These are phyloP conservation scores for Aristolochia californica DNA, from an alignment of 164 flowering plant species.

Conservation along the genomic window DNA sequence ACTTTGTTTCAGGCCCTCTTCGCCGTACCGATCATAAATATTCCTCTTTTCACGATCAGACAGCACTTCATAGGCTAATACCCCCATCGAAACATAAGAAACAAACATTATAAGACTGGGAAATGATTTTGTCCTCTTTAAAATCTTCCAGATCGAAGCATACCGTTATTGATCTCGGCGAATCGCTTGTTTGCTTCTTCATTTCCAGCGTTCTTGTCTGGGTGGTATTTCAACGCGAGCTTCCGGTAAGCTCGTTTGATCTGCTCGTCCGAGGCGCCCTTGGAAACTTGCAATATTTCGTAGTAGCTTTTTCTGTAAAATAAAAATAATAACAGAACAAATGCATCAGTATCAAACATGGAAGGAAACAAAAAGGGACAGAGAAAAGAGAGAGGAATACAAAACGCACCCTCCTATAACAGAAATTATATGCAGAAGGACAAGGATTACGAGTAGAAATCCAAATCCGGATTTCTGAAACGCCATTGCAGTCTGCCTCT, in stretches of 20 bases:
- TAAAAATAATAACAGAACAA: background rate
- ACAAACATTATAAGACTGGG: background rate
- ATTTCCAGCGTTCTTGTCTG: slow-evolving; percentile 96
- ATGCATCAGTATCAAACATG: background rate
- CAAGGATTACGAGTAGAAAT: slow-evolving; percentile 3
- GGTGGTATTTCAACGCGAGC: slow-evolving; percentile 93
- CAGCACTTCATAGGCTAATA: slow-evolving; percentile 84
- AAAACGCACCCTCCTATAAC: slow-evolving; percentile 10
- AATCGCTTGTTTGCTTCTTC: slow-evolving; percentile 92
- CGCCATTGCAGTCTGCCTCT: slow-evolving; percentile 28
- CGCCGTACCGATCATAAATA: slow-evolving; percentile 89
- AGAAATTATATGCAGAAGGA: slow-evolving; percentile 4
- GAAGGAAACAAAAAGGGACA: background rate
- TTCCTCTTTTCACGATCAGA: slow-evolving; percentile 88
- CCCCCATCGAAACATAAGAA: background rate
- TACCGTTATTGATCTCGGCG: slow-evolving; percentile 93
- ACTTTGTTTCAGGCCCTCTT: slow-evolving; percentile 92
- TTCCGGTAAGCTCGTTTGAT: slow-evolving; percentile 93
- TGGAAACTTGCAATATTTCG: slow-evolving; percentile 77
- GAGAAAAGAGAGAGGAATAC: background rate
- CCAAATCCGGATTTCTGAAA: slow-evolving; percentile 8
- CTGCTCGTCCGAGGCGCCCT: slow-evolving; percentile 90
- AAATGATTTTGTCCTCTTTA: background rate
- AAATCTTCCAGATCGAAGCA: background rate
- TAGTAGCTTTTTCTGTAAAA: slow-evolving; percentile 79